phyloP scores from a whole-genome alignment of 2,329 filamentous ascomycete species.

The Penicillium sp. region DNA sequence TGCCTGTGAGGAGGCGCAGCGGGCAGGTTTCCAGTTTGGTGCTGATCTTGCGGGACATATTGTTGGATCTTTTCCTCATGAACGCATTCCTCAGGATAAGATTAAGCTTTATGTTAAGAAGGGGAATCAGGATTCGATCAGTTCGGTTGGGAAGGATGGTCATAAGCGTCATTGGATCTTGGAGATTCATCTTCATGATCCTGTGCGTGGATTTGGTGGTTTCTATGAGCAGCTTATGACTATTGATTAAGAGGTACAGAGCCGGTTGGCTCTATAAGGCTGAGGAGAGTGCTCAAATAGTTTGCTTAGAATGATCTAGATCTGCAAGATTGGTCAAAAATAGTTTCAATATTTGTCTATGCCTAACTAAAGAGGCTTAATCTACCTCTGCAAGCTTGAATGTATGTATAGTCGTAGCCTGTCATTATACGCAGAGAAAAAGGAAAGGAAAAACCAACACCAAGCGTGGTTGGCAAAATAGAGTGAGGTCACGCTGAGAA shows the following conservation, averaged over 20 bases:
- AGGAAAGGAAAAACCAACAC: slow-evolving; percentile 20
- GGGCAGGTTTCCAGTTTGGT: slow-evolving; percentile 52
- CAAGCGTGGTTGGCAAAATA: slow-evolving; percentile 15
- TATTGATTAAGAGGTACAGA: too few relatives aligned
- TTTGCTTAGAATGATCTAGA: too few relatives aligned
- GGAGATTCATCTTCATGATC: slow-evolving; percentile 54
- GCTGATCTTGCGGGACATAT: slow-evolving; percentile 54
- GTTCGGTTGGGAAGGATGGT: slow-evolving; percentile 44
- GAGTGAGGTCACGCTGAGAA: slow-evolving; percentile 1
- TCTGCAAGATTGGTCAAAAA: not conserved
- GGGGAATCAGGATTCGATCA: slow-evolving; percentile 51
- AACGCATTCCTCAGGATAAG: slow-evolving; percentile 55
- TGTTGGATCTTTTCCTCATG: slow-evolving; percentile 57
- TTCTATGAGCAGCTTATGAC: slow-evolving; percentile 49
- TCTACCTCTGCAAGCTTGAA: slow-evolving; percentile 25
- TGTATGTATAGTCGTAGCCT: slow-evolving; percentile 35
- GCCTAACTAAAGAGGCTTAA: slow-evolving; percentile 6
- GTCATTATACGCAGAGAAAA: slow-evolving; percentile 37
- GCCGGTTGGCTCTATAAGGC: too few relatives aligned
- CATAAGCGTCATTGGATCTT: slow-evolving; percentile 55
- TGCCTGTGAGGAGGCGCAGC: slow-evolving; percentile 42
- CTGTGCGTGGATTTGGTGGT: slow-evolving; percentile 42
- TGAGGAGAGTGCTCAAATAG: too few relatives aligned
- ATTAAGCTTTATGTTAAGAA: slow-evolving; percentile 51
- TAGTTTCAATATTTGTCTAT: slow-evolving; percentile 15